A percentile compares a stretch with the other conserved stretches of the same genome.
These are phyloP conservation scores for Lachancea kluyveri DNA, from an alignment of 805 yeast genomes.

Conservation along the genomic window DNA sequence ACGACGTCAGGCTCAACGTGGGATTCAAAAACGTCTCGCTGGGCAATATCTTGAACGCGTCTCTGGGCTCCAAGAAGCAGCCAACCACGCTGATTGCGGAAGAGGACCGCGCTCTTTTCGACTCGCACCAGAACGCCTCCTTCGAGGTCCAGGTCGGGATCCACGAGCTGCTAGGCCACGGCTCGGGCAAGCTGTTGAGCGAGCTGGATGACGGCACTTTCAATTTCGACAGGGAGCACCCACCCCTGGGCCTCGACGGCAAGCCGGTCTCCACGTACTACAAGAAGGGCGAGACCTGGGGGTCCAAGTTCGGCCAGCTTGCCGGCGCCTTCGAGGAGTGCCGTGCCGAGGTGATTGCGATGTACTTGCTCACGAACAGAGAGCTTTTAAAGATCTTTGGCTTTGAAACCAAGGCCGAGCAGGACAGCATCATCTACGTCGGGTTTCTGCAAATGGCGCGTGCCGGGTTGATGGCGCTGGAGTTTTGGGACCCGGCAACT, in stretches of 20 bases:
- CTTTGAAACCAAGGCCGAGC: slow-evolving; percentile 47
- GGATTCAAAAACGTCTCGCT: slow-evolving; percentile 89
- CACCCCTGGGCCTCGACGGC: slow-evolving; percentile 57
- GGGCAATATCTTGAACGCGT: slow-evolving; percentile 78
- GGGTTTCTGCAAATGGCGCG: slow-evolving; percentile 80
- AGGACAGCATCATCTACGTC: slow-evolving; percentile 55
- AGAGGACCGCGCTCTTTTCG: slow-evolving; percentile 49
- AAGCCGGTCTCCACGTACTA: slow-evolving; percentile 64
- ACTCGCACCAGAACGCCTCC: slow-evolving; percentile 70
- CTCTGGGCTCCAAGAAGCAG: slow-evolving; percentile 42
- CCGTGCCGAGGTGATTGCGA: slow-evolving; percentile 86
- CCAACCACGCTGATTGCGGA: slow-evolving; percentile 60
- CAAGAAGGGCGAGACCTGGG: slow-evolving; percentile 85
- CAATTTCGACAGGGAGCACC: slow-evolving; percentile 62
- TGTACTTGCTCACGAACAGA: slow-evolving; percentile 66
- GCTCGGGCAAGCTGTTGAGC: slow-evolving; percentile 73
- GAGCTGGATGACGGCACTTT: slow-evolving; percentile 55
- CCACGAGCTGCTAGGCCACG: slow-evolving; percentile 88
- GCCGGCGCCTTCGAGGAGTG: slow-evolving; percentile 92
- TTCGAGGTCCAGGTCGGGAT: slow-evolving; percentile 93
- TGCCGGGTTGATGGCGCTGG: slow-evolving; percentile 78
- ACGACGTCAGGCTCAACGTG: slow-evolving; percentile 73
- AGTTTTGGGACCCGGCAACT: slow-evolving; percentile 79
- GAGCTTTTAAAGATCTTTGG: slow-evolving; percentile 71
- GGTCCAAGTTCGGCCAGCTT: slow-evolving; percentile 70